A percentile compares a stretch with the other conserved stretches of the same genome.
These are phyloP conservation scores for Aspergillus viridinutans DNA, from an alignment of 2,329 filamentous ascomycete genomes.

Conservation along the genomic window DNA sequence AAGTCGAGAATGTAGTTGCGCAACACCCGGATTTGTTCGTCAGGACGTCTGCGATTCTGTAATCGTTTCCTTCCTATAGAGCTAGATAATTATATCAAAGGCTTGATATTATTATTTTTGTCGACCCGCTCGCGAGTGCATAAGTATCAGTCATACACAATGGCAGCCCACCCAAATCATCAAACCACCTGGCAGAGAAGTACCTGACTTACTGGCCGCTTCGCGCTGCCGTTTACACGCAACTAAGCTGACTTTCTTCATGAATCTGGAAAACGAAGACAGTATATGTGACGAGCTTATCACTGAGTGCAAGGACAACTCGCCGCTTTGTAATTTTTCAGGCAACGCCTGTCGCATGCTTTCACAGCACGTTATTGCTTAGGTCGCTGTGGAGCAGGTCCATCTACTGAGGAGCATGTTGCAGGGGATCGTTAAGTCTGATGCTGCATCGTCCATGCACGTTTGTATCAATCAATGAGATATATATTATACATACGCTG, in stretches of 20 bases:
- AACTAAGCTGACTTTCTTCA: too few species aligned
- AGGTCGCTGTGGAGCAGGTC: conserved; percentile 17
- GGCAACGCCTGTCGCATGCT: too few species aligned
- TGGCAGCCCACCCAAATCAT: conserved; percentile 29
- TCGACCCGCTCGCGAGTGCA: too few species aligned
- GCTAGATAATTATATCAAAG: background rate
- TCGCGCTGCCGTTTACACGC: too few species aligned
- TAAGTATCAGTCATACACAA: conserved; percentile 21
- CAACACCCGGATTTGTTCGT: conserved; percentile 20
- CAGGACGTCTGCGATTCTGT: conserved; percentile 3
- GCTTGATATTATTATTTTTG: background rate
- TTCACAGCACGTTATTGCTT: conserved; percentile 43
- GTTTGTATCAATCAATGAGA: background rate
- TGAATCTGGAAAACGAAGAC: conserved; percentile 8
- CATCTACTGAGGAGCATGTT: conserved; percentile 9
- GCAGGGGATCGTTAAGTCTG: conserved; percentile 12
- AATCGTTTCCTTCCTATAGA: background rate
- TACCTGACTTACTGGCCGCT: too few species aligned
- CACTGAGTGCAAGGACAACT: too few species aligned
- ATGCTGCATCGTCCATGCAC: conserved; percentile 38
- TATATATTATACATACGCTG: background rate
- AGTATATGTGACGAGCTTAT: too few species aligned
- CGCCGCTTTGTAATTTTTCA: too few species aligned
- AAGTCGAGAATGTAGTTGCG: conserved; percentile 44
- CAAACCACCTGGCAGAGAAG: conserved; percentile 23